These are phyloP conservation scores for Coemansia guatemalensis DNA, from an alignment of 192 early-diverging fungal genomes.

Conservation along the genomic window DNA sequence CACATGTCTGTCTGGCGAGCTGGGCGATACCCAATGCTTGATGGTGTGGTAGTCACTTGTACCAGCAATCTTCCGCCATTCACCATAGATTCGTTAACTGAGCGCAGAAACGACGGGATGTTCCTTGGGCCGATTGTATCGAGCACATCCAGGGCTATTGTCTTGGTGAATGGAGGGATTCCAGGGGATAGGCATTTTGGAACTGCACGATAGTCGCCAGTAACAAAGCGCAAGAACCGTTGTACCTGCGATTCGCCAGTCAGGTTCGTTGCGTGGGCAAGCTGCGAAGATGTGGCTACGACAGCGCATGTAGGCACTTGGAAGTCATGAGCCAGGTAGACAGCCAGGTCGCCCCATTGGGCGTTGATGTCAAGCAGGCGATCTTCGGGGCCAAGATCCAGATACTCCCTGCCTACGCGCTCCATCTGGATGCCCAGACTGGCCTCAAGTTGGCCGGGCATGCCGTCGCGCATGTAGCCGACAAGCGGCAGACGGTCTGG, in stretches of 20 bases:
- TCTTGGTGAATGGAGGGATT: constrained; percentile 49
- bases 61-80: constrained; percentile 35
- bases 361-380: constrained; percentile 44
- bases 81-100: constrained; percentile 26
- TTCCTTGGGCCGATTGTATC: constrained; percentile 39
- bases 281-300: constrained; percentile 38
- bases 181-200: constrained; percentile 33
- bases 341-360: constrained; percentile 54
- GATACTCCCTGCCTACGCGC: constrained; percentile 42
- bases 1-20: too few relatives aligned
- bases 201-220: constrained; percentile 48
- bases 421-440: constrained; percentile 36
- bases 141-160: constrained; percentile 41
- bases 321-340: constrained; percentile 43
- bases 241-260: constrained; percentile 43
- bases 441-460: constrained; percentile 33
- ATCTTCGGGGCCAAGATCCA: constrained; percentile 49
- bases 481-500: constrained; percentile 49
- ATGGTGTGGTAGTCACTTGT: constrained; percentile 47
- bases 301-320: constrained; percentile 40
- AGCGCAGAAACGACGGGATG: constrained; percentile 30
- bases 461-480: constrained; percentile 46
- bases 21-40: constrained; percentile 31
- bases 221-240: constrained; percentile 41
- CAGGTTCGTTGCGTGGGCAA: constrained; percentile 43